These are phyloP conservation scores for Lichtheimia hyalospora DNA, from an alignment of 371 early-diverging fungal genomes.

Conservation along the genomic window DNA sequence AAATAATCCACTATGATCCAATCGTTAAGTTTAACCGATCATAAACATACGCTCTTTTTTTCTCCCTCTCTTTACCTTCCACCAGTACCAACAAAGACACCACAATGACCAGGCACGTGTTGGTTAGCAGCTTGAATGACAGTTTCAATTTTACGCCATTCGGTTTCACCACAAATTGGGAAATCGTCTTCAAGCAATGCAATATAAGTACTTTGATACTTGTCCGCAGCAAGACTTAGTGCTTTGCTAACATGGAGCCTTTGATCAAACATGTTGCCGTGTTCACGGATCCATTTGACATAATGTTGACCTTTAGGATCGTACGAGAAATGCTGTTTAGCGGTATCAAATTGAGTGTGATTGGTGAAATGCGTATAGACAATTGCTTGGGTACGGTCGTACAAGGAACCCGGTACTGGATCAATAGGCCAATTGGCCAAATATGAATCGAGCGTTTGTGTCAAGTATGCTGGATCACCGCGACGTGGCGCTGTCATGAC, in stretches of 20 bases:
- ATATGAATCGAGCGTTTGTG: constrained; percentile 56
- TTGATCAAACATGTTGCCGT: constrained; percentile 53
- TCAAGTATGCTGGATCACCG: constrained; percentile 51
- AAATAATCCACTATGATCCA: constrained; percentile 45
- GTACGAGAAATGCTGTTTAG: constrained; percentile 33
- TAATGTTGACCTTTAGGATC: constrained; percentile 53
- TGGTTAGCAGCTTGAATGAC: constrained; percentile 53
- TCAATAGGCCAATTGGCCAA: constrained; percentile 46
- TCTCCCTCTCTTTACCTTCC: constrained; percentile 12
- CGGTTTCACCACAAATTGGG: constrained; percentile 53
- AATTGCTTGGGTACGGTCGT: constrained; percentile 51
- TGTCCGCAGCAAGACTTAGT: constrained; percentile 36
- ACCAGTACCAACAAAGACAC: constrained; percentile 21
- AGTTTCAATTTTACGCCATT: constrained; percentile 59
- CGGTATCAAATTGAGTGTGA: constrained; percentile 50
- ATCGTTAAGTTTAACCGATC: not conserved
- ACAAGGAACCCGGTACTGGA: constrained; percentile 47
- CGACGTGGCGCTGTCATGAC: constrained; percentile 66
- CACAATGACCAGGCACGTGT: constrained; percentile 50
- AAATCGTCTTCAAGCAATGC: constrained; percentile 66
- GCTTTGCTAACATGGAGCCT: constrained; percentile 61
- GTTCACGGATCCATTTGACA: constrained; percentile 52
- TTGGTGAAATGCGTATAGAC: constrained; percentile 64
- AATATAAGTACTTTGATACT: constrained; percentile 46
- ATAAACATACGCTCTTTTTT: too few species aligned